Percentiles rank a stretch among this genome's conserved stretches.
phyloP scores from a whole-genome alignment of 208 protist genomes.

The Leishmania martiniquensis region DNA sequence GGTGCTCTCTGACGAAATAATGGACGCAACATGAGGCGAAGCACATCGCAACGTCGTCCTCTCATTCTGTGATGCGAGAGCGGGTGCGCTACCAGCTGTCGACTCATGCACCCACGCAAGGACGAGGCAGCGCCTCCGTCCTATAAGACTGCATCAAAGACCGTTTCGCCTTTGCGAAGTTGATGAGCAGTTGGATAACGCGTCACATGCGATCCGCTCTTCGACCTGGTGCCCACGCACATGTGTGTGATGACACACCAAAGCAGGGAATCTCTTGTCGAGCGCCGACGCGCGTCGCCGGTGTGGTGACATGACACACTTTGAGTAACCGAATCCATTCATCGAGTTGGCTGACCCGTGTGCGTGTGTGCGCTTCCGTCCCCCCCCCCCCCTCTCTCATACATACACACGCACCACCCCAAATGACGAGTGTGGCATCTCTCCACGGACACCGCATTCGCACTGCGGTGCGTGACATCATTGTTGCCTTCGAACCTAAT shows the following conservation, averaged over 20 bases:
- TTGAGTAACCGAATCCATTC: slow-evolving; percentile 39
- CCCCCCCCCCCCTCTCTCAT: not conserved
- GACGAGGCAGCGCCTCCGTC: not conserved
- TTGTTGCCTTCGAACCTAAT: slow-evolving; percentile 30
- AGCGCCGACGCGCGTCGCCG: slow-evolving; percentile 22
- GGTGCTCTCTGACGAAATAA: not conserved
- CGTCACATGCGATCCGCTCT: not conserved
- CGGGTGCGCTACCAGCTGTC: too few relatives aligned
- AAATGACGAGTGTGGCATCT: slow-evolving; percentile 24
- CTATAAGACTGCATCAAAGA: not conserved
- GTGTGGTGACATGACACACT: slow-evolving; percentile 48
- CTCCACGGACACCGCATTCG: slow-evolving; percentile 22
- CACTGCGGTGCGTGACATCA: slow-evolving; percentile 21
- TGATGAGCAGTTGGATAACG: not conserved
- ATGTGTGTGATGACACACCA: slow-evolving; percentile 31
- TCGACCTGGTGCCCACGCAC: not conserved
- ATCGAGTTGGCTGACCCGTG: slow-evolving; percentile 8
- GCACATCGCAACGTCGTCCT: not conserved
- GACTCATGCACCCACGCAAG: not conserved
- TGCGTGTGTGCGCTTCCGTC: not conserved
- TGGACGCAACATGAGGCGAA: not conserved
- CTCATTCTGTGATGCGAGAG: not conserved
- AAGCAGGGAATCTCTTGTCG: slow-evolving; percentile 53
- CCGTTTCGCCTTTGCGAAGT: not conserved
- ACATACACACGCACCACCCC: too few relatives aligned